Evolutionary conservation across 2,329 filamentous ascomycete species (phyloP), one percentile per base, ranked within the genome.

Genomic region (Botrytis tulipae): DNA sequence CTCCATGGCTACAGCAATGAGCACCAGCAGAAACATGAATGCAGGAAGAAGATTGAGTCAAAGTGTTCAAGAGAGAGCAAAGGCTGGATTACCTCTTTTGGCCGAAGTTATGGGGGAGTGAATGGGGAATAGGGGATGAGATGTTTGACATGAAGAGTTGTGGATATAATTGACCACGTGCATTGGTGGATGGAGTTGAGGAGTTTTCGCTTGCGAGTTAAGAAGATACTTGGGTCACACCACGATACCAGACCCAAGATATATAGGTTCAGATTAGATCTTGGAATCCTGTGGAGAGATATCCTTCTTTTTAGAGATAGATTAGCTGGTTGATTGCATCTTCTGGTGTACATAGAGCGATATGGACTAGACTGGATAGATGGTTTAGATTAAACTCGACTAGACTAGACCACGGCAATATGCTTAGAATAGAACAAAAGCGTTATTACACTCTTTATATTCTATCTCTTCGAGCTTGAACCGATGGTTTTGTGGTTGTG

Each of bases 41-140:
- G 79, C 79, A 0, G 73, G 78, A 68, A 75, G 79, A 69, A 72
- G 79, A 61, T 72, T 80, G 20, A 76, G 74, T 63, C 79, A 80
- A 46, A 78, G 76, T 46, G 79, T 79, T 29, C 79, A 80, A 63
- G 60, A 78, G 48, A 65, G 76, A 22, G 77, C 75, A 2, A 80
- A 77, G 61, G 71, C 71, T 60, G 71, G 62, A 25, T 70, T 80
- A 70, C 79, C 79, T 16, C 65, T 80, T 12, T 54, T 80, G 72
- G 76, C 78, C 14, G 79, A 80, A 42, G 68, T 62, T 40, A n/a
- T 42, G 29, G 67, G 46, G 22, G 60, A 66, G 22, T 67, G 14
- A 54, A 54, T 16, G 0, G 6, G n/a, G 2, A 54, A 29, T 29
- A 6, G 12, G 25, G 29, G n/a, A 29, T 18, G 5, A 9, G 14